phyloP scores from a whole-genome alignment of 1,284 basidiomycete species.

The Papiliotrema nemorosa region DNA sequence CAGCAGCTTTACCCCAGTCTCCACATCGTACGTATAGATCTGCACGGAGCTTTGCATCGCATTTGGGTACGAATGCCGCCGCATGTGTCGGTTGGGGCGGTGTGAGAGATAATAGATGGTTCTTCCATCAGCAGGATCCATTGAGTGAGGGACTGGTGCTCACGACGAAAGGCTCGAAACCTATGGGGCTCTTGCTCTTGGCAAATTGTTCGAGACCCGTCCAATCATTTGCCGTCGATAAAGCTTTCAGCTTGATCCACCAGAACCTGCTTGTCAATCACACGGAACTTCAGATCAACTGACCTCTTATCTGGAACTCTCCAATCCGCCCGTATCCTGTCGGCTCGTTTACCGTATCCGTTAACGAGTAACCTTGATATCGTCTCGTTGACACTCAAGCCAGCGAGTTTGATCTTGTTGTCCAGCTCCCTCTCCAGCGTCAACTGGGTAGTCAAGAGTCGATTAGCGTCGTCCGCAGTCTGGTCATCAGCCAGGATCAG shows the following conservation, averaged over 20 bases:
- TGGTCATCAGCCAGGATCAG: constrained; percentile 48
- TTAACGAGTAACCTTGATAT: constrained; percentile 70
- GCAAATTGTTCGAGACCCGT: constrained; percentile 78
- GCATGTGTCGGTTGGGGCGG: constrained; percentile 64
- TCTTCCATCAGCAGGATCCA: constrained; percentile 19
- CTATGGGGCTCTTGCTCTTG: constrained; percentile 85
- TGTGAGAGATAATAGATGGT: constrained; percentile 36
- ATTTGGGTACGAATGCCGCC: constrained; percentile 67
- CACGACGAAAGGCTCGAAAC: constrained; percentile 88
- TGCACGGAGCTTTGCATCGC: constrained; percentile 73
- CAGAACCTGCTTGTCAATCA: constrained; percentile 57
- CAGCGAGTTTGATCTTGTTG: constrained; percentile 70
- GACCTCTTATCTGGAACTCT: constrained; percentile 87
- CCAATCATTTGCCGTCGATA: constrained; percentile 75
- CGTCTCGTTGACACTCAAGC: constrained; percentile 77
- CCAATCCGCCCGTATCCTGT: constrained; percentile 79
- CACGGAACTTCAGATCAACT: background rate
- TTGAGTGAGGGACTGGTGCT: constrained; percentile 45
- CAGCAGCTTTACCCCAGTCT: constrained; percentile 81
- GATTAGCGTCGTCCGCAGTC: constrained; percentile 84
- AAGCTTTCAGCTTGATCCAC: constrained; percentile 81
- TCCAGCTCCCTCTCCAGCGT: constrained; percentile 81
- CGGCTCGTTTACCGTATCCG: constrained; percentile 76
- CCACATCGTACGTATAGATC: constrained; percentile 84
- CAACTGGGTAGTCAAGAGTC: constrained; percentile 74